Evolutionary conservation across 805 yeast species (phyloP).

Genomic region (Wickerhamomyces silvicola): DNA sequence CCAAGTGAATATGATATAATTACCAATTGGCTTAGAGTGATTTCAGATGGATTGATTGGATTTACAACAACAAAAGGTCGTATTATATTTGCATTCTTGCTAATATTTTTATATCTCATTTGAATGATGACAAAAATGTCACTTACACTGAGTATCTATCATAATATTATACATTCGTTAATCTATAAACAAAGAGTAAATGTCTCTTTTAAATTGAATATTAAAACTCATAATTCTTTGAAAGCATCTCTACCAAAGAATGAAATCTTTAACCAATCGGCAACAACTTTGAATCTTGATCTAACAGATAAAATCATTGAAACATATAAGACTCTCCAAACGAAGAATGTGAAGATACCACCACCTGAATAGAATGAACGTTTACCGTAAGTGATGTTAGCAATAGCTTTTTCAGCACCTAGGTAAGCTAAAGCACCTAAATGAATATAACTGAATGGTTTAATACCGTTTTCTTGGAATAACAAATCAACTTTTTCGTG

Average conservation of each 20-base stretch:
- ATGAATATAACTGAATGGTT: constrained; percentile 75
- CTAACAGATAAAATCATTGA: constrained; percentile 84
- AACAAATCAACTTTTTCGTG: constrained; percentile 34
- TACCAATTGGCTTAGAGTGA: no score
- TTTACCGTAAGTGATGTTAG: constrained; percentile 75
- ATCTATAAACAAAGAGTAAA: no score
- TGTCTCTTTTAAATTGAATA: no score
- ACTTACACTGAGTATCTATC: no score
- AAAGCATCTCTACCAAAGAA: constrained; percentile 92
- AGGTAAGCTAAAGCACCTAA: constrained; percentile 91
- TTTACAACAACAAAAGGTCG: no score
- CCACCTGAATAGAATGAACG: constrained; percentile 81
- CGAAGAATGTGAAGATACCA: constrained; percentile 80
- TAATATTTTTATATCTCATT: no score
- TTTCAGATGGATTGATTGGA: no score
- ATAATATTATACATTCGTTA: no score
- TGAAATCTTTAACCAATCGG: constrained; percentile 86
- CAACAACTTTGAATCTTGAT: constrained; percentile 76
- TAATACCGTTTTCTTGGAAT: constrained; percentile 40
- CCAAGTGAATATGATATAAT: no score
- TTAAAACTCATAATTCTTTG: constrained; percentile 51
- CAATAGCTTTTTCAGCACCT: constrained; percentile 91
- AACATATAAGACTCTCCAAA: constrained; percentile 91
- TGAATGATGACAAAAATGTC: no score
- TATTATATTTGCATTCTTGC: no score